Evolutionary conservation across 371 early-diverging fungal species (phyloP).

Genomic region (Actinomortierella wolfii): DNA sequence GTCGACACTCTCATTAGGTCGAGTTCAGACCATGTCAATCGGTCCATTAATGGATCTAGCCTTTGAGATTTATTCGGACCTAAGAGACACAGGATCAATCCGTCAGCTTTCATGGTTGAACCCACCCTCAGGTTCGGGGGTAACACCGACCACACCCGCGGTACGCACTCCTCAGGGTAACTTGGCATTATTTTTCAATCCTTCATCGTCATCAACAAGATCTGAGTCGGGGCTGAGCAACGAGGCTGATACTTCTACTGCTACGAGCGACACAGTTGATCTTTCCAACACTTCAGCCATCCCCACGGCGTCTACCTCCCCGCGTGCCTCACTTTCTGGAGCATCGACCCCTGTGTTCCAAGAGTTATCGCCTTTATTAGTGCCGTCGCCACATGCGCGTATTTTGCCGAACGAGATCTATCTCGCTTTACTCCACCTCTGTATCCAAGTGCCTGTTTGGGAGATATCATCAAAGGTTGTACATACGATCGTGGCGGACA

Average conservation of each 20-base stretch:
- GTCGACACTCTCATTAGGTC: conserved; percentile 30
- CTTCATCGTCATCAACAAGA: conserved; percentile 1
- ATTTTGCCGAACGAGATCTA: conserved; percentile 23
- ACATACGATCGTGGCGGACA: conserved; percentile 30
- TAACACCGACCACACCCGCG: background rate
- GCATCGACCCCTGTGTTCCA: conserved; percentile 19
- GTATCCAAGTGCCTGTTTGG: conserved; percentile 28
- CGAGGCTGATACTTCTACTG: background rate
- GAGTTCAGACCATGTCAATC: conserved; percentile 32
- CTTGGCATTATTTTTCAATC: background rate
- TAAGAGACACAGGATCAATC: conserved; percentile 36
- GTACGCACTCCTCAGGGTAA: background rate
- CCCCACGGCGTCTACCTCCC: conserved; percentile 14
- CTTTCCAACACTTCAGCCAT: background rate
- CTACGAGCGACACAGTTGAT: background rate
- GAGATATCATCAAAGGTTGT: conserved; percentile 33
- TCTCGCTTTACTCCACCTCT: conserved; percentile 27
- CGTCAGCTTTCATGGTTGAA: conserved; percentile 27
- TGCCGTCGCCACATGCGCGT: conserved; percentile 26
- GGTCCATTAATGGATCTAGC: conserved; percentile 40
- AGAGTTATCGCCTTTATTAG: conserved; percentile 22
- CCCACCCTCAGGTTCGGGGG: conserved; percentile 12
- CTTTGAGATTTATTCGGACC: conserved; percentile 41
- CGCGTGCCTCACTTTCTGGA: conserved; percentile 22
- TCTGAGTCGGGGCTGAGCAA: conserved; percentile 7